Evolutionary conservation across 805 yeast genomes (phyloP).

Genomic region (Teunomyces gatunensis): DNA sequence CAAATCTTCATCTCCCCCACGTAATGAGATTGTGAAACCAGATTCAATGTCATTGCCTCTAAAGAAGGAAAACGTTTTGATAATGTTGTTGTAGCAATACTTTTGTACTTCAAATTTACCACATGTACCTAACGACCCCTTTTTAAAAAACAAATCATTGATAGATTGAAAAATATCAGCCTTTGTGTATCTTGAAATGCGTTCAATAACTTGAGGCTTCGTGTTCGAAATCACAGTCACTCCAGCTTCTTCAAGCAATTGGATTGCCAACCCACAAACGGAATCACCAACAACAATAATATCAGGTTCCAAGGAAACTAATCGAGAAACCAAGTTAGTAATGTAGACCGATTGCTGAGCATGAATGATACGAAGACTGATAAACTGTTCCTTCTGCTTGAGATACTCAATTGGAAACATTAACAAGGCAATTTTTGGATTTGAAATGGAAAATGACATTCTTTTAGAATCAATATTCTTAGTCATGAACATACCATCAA

Average conservation of each 20-base stretch:
- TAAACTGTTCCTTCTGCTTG: constrained; percentile 71
- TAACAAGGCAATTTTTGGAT: constrained; percentile 77
- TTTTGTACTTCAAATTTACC: constrained; percentile 67
- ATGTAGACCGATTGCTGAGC: constrained; percentile 88
- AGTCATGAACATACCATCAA: constrained; percentile 83
- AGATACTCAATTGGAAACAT: constrained; percentile 89
- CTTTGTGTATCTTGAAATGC: constrained; percentile 73
- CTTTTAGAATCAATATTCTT: constrained; percentile 74
- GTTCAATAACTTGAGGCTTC: constrained; percentile 76
- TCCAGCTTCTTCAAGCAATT: constrained; percentile 66
- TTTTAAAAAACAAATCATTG: constrained; percentile 72
- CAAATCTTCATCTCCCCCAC: constrained; percentile 69
- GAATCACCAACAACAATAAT: constrained; percentile 75
- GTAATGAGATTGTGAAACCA: constrained; percentile 83
- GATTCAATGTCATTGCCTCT: constrained; percentile 69
- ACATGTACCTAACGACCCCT: constrained; percentile 67
- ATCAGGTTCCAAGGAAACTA: constrained; percentile 73
- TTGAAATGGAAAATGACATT: constrained; percentile 63
- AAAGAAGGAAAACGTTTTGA: constrained; percentile 74
- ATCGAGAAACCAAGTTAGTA: constrained; percentile 74
- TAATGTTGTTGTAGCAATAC: constrained; percentile 51
- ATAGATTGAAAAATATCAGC: constrained; percentile 85
- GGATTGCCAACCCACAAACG: constrained; percentile 79
- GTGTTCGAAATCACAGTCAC: constrained; percentile 79
- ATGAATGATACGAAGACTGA: constrained; percentile 77